phyloP scores from a whole-genome alignment of 192 early-diverging fungal genomes.

The Coemansia sp. region DNA sequence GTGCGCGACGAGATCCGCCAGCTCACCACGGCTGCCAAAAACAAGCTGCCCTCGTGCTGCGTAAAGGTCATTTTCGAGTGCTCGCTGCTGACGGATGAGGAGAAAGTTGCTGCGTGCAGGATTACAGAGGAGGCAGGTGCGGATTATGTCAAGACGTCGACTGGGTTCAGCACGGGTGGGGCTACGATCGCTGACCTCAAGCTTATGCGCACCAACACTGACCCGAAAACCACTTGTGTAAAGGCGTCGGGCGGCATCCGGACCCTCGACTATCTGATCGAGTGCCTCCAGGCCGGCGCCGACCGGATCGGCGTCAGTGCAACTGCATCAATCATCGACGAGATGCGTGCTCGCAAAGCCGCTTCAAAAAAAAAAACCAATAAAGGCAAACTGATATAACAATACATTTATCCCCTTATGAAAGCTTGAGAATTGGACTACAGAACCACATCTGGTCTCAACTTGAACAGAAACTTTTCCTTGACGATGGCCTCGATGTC shows the following conservation, averaged over 20 bases:
- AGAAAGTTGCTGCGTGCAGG: slow-evolving; percentile 52
- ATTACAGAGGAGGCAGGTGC: slow-evolving; percentile 52
- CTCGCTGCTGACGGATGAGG: slow-evolving; percentile 55
- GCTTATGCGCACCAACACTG: slow-evolving; percentile 54
- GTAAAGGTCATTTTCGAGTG: slow-evolving; percentile 66
- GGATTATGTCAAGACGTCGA: slow-evolving; percentile 64
- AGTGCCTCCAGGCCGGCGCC: slow-evolving; percentile 55
- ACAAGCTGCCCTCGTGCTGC: slow-evolving; percentile 40
- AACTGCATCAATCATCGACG: slow-evolving; percentile 55
- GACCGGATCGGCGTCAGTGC: slow-evolving; percentile 59
- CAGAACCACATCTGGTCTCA: slow-evolving; percentile 39
- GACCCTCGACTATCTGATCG: slow-evolving; percentile 55
- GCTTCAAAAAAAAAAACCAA: no score
- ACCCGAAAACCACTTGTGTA: slow-evolving; percentile 37
- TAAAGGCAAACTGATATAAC: no score
- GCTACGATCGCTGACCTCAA: slow-evolving; percentile 52
- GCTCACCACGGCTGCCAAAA: slow-evolving; percentile 44
- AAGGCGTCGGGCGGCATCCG: slow-evolving; percentile 64
- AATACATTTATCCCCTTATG: no score
- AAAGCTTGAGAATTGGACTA: no score
- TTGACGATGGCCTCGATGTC: slow-evolving; percentile 35
- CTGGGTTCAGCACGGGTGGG: slow-evolving; percentile 57
- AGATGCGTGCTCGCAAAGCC: slow-evolving; percentile 42
- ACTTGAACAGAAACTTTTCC: slow-evolving; percentile 50
- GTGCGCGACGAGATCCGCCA: slow-evolving; percentile 50